Percentiles rank a stretch among this genome's conserved stretches.
Evolutionary conservation across 1,139 yeast species (phyloP).

Genomic region (Scheffersomyces illinoinensis): DNA sequence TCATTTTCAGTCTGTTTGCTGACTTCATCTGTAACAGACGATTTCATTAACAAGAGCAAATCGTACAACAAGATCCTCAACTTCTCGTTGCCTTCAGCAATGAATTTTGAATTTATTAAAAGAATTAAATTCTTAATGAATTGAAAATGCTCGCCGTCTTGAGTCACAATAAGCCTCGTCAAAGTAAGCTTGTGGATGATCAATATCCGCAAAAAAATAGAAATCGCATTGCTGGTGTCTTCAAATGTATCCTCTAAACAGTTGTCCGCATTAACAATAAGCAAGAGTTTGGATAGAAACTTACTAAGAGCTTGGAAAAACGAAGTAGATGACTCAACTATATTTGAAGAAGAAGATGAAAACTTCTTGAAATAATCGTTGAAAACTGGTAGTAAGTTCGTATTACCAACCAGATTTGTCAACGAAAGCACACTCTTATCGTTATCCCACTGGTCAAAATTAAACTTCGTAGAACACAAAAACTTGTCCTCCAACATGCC

Average conservation of each 20-base stretch:
- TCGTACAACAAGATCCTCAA: conserved; percentile 64
- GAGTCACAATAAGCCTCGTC: conserved; percentile 30
- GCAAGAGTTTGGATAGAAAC: conserved; percentile 20
- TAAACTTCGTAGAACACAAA: conserved; percentile 16
- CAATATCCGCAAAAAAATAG: conserved; percentile 55
- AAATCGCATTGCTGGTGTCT: conserved; percentile 22
- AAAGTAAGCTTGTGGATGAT: conserved; percentile 56
- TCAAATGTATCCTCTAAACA: conserved; percentile 3
- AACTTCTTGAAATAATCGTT: conserved; percentile 44
- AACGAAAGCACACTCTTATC: conserved; percentile 30
- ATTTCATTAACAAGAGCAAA: conserved; percentile 57
- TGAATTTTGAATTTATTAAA: conserved; percentile 44
- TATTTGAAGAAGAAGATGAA: conserved; percentile 25
- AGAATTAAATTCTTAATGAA: conserved; percentile 48
- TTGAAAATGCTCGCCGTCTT: conserved; percentile 33
- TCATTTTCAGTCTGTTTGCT: conserved; percentile 14
- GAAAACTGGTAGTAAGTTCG: conserved; percentile 28
- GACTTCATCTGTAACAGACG: conserved; percentile 26
- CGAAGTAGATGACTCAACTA: conserved; percentile 19
- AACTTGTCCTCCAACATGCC: conserved; percentile 29
- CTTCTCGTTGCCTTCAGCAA: conserved; percentile 44
- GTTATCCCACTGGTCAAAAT: conserved; percentile 28
- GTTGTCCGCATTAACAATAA: conserved; percentile 11
- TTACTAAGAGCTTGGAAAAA: conserved; percentile 20
- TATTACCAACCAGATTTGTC: conserved; percentile 9